Evolutionary conservation across 331 rosid genomes (phyloP).

Genomic region (Prunus yedoensis): DNA sequence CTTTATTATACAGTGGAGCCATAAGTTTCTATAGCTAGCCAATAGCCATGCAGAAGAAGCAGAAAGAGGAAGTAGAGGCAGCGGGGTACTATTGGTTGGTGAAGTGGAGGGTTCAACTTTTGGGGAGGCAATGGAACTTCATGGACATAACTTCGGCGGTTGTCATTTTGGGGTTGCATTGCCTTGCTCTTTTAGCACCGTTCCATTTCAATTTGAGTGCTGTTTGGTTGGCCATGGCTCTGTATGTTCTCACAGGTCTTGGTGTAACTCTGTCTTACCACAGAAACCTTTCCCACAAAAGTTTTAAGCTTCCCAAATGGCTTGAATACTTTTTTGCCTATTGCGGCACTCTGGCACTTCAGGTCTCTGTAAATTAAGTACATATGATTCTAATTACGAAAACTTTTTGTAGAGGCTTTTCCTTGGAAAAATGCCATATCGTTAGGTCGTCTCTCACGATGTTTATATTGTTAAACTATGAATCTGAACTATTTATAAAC

Average conservation of each 20-base stretch:
- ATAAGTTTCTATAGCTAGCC: no score
- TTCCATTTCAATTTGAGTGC: constrained; percentile 21
- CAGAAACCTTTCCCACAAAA: constrained; percentile 20
- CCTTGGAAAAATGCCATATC: no score
- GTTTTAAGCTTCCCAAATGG: constrained; percentile 27
- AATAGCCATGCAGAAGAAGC: not conserved
- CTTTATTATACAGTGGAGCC: no score
- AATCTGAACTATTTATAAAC: no score
- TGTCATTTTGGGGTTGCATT: constrained; percentile 4
- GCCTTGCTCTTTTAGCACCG: constrained; percentile 14
- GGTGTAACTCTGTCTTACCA: constrained; percentile 21
- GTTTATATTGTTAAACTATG: no score
- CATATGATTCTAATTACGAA: no score
- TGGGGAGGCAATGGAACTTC: constrained; percentile 16
- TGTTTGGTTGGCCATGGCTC: constrained; percentile 5
- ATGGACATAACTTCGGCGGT: not conserved
- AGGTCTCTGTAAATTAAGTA: not conserved
- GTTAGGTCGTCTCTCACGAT: no score
- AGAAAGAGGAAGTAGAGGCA: not conserved
- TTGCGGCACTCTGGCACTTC: constrained; percentile 7
- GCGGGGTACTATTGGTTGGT: not conserved
- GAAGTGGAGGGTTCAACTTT: not conserved
- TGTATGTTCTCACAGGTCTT: constrained; percentile 17
- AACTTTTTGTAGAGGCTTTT: no score
- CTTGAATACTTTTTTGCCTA: constrained; percentile 22